phyloP scores from a whole-genome alignment of 139 green algal genomes.

The Edaphochlamys debaryana region DNA sequence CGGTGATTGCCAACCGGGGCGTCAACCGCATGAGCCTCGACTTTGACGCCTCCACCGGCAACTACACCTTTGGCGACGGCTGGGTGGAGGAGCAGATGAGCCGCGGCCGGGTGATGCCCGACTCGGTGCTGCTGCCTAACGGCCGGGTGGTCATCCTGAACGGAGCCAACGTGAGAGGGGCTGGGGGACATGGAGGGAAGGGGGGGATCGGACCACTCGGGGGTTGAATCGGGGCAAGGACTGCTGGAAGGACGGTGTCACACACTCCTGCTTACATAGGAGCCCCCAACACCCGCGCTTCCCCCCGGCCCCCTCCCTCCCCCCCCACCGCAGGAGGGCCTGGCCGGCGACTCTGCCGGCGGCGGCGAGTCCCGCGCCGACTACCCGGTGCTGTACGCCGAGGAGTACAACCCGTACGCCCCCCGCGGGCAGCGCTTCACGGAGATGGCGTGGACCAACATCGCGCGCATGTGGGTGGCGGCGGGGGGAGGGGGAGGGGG shows the following conservation, averaged over 20 bases:
- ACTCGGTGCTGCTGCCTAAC: constrained; percentile 45
- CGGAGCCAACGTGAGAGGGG: constrained; percentile 29
- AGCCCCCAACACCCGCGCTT: no score
- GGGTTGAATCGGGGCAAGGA: no score
- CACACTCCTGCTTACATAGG: no score
- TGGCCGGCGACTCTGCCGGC: constrained; percentile 40
- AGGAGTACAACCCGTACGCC: constrained; percentile 40
- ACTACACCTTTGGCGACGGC: constrained; percentile 20
- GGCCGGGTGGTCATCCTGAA: constrained; percentile 45
- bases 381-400: constrained; percentile 42
- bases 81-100: constrained; percentile 36
- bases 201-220: no score
- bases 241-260: no score
- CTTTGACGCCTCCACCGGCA: background rate
- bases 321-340: background rate
- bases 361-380: constrained; percentile 40
- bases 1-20: background rate
- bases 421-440: constrained; percentile 8
- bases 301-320: no score
- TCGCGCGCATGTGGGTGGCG: constrained; percentile 31
- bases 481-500: no score
- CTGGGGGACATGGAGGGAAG: no score
- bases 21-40: constrained; percentile 4
- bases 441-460: constrained; percentile 10
- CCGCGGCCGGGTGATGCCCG: constrained; percentile 40